These are phyloP conservation scores for Euphorbia schlechtendalii DNA, from an alignment of 441 rosid species.

Conservation along the genomic window DNA sequence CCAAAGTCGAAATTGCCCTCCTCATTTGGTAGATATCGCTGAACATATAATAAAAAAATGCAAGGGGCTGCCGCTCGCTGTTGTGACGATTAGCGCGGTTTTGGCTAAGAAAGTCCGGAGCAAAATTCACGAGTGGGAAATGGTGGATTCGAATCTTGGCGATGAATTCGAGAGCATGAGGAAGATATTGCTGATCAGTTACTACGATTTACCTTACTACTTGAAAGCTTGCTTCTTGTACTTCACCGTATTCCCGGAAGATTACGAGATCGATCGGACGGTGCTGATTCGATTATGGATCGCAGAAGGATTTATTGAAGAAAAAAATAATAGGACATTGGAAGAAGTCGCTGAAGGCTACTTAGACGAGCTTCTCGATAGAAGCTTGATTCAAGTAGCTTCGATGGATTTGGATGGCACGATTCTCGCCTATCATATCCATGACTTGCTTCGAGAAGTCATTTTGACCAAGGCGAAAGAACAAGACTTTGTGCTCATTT, in stretches of 20 bases:
- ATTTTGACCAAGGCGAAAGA: conserved; percentile 16
- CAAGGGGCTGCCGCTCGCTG: conserved; percentile 35
- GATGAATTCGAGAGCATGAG: conserved; percentile 23
- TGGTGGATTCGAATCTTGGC: conserved; percentile 16
- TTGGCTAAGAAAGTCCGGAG: conserved; percentile 27
- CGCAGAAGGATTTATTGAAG: conserved; percentile 19
- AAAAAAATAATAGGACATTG: conserved; percentile 6
- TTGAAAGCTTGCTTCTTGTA: conserved; percentile 26
- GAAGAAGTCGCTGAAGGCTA: conserved; percentile 22
- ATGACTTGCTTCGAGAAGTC: conserved; percentile 20
- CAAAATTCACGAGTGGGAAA: conserved; percentile 25
- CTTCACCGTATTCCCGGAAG: conserved; percentile 29
- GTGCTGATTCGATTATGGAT: conserved; percentile 15
- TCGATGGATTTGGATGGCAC: conserved; percentile 14
- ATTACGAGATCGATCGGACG: conserved; percentile 11
- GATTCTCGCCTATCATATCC: conserved; percentile 18
- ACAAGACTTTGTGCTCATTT: conserved; percentile 13
- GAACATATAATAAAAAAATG: conserved; percentile 27
- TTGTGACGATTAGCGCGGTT: conserved; percentile 40
- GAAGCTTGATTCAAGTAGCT: conserved; percentile 21
- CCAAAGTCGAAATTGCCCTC: conserved; percentile 26
- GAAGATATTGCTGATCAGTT: conserved; percentile 27
- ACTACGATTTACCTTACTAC: conserved; percentile 26
- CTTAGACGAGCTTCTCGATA: conserved; percentile 12
- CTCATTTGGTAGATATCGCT: conserved; percentile 26